Evolutionary conservation across 2,329 filamentous ascomycete species (phyloP).

Genomic region (Elsinoe batatas): DNA sequence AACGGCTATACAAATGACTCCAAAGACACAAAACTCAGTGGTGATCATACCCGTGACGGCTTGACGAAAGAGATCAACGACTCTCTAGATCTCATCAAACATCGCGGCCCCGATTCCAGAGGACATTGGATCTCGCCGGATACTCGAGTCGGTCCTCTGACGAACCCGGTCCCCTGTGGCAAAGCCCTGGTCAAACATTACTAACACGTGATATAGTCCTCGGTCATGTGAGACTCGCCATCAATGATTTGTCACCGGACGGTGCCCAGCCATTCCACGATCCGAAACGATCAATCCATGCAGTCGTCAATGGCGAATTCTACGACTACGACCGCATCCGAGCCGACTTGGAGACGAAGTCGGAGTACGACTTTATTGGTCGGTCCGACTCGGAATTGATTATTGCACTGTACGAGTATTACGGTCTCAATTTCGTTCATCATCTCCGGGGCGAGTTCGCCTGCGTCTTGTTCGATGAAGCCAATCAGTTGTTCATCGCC

Average conservation of each 20-base stretch:
- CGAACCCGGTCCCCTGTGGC: conserved; percentile 8
- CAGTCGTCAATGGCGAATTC: conserved; percentile 52
- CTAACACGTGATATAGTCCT: conserved; percentile 28
- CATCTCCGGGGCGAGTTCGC: conserved; percentile 48
- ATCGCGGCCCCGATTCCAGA: conserved; percentile 38
- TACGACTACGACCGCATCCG: conserved; percentile 44
- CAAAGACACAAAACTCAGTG: not conserved
- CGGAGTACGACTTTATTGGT: conserved; percentile 37
- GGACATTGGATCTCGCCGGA: conserved; percentile 40
- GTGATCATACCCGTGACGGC: conserved; percentile 14
- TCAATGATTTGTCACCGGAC: conserved; percentile 42
- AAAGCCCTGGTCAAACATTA: conserved; percentile 11
- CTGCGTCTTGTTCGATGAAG: conserved; percentile 42
- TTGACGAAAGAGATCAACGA: conserved; percentile 19
- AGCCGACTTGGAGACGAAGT: conserved; percentile 24
- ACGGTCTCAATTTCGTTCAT: conserved; percentile 38
- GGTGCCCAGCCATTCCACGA: conserved; percentile 39
- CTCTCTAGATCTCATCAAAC: conserved; percentile 32
- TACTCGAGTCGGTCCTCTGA: conserved; percentile 31
- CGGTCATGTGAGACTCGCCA: conserved; percentile 43
- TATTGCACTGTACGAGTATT: conserved; percentile 42
- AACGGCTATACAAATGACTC: not conserved
- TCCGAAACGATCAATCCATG: conserved; percentile 36
- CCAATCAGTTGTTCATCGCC: conserved; percentile 35
- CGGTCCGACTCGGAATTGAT: conserved; percentile 44